phyloP scores from a whole-genome alignment of 75 land plant species.

The Pseudotsuga menziesii region DNA sequence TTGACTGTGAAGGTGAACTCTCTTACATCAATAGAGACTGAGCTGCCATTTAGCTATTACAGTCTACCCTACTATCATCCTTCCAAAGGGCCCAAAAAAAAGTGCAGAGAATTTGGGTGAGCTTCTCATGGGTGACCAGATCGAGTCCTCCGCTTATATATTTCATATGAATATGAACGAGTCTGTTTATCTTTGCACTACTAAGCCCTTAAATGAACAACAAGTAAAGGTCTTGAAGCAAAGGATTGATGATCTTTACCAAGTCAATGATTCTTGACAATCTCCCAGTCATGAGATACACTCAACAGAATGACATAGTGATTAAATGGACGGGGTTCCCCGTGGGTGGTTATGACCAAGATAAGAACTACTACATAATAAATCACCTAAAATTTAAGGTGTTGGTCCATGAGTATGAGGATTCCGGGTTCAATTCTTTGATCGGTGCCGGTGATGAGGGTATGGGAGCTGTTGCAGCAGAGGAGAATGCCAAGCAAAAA shows the following conservation, averaged over 20 bases:
- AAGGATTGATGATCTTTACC: constrained; percentile 33
- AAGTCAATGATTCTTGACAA: constrained; percentile 51
- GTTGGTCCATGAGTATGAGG: constrained; percentile 33
- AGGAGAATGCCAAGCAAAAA: background rate
- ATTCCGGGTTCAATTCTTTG: constrained; percentile 17
- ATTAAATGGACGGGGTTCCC: constrained; percentile 37
- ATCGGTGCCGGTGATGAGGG: constrained; percentile 38
- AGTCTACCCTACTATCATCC: too few species aligned
- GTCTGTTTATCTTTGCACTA: too few species aligned
- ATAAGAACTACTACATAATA: constrained; percentile 20
- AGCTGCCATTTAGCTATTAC: too few species aligned
- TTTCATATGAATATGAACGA: too few species aligned
- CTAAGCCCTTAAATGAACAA: too few species aligned
- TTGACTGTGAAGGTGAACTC: too few species aligned
- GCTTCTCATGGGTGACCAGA: too few species aligned
- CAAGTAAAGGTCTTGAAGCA: constrained; percentile 25
- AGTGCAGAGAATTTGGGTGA: too few species aligned
- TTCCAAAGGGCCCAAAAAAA: too few species aligned
- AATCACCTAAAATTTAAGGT: constrained; percentile 45
- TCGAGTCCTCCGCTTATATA: too few species aligned
- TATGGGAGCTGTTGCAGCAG: constrained; percentile 14
- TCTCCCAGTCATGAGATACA: constrained; percentile 29
- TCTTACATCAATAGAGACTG: too few species aligned
- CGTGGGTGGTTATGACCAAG: constrained; percentile 19
- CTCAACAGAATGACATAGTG: constrained; percentile 6